A percentile compares a stretch with the other conserved stretches of the same genome.
Conservation (phyloP, 768 basidiomycete genomes). For the Xerocomellus intermedius region DNA sequence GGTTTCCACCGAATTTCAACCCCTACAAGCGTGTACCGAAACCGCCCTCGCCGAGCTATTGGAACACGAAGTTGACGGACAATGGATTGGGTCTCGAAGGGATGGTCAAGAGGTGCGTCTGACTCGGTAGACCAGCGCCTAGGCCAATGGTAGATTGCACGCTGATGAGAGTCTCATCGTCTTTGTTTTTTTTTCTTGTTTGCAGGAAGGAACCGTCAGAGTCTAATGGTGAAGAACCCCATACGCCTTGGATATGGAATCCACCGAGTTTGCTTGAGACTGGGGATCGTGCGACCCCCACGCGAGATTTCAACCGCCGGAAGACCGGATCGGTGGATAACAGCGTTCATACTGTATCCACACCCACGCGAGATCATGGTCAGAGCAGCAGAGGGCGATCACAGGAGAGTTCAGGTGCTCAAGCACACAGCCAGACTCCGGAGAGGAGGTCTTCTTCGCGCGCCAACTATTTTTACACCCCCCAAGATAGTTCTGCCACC, state of each 20-base stretch:
- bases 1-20: conserved; percentile 40
- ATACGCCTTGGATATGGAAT: conserved; percentile 79
- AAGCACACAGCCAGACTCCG: conserved; percentile 21
- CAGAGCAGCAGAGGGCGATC: conserved; percentile 15
- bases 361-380: conserved; percentile 25
- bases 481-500: conserved; percentile 15
- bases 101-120: conserved; percentile 59
- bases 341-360: conserved; percentile 1
- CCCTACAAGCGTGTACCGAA: conserved; percentile 66
- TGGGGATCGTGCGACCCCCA: conserved; percentile 28
- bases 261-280: conserved; percentile 42
- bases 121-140: not conserved
- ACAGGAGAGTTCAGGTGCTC: conserved; percentile 13
- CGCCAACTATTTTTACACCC: conserved; percentile 17
- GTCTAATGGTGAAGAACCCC: conserved; percentile 37
- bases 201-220: conserved; percentile 31
- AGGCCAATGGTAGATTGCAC: not conserved
- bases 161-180: conserved; percentile 9
- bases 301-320: conserved; percentile 27
- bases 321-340: conserved; percentile 24
- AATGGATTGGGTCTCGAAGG: conserved; percentile 66
- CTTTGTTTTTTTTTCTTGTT: not conserved
- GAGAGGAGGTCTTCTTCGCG: conserved; percentile 18
- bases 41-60: conserved; percentile 63
- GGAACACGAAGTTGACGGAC: conserved; percentile 52